Evolutionary conservation across 257 asterid species (phyloP), one percentile per base, ranked within the genome.

Genomic region (Solanum phureja): DNA sequence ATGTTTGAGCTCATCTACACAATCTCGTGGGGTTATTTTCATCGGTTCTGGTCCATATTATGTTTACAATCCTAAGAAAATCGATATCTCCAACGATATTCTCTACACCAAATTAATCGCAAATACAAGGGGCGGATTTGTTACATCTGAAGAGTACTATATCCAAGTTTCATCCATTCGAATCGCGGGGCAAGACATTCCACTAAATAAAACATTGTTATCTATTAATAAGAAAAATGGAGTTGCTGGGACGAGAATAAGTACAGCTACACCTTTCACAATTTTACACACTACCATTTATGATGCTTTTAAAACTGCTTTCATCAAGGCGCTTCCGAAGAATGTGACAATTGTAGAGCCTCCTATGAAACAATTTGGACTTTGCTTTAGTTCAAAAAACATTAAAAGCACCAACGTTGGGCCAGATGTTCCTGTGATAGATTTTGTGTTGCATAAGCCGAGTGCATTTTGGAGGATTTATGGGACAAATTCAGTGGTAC

Each of bases 241-340:
- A 3, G 37, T 44, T 10, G 98, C 95, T 2, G 98, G 96, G 21
- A 93, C 98, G 0, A 95, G 90, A 60, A 91, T 95, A 84, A 91
- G 95, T 52, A 93, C 94, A 0, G 21, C 89, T 1, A 85, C 42
- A 83, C 92, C 93, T 38, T 94, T 86, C 86, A 94, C 97, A 1
- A 62, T 90, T 9, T 64, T 93, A 19, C 92, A 94, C 24, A 75
- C 68, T 7, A 92, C 93, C 9, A 92, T 94, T 3, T 92, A 91
- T 90, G 86, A 87, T 58, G 94, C 96, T 11, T 29, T 93, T 1
- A 66, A 89, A 87, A 27, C 64, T 68, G 95, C 94, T 29, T 94
- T 90, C n/a, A 86, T 69, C 1, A 91, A 91, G 87, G 96, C 93
- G 1, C 92, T 94, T 7, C 31, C 94, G 0, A 79, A 74, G 86